Evolutionary conservation across 1,284 basidiomycete genomes (phyloP).

Genomic region (Quambalaria eucalypti): DNA sequence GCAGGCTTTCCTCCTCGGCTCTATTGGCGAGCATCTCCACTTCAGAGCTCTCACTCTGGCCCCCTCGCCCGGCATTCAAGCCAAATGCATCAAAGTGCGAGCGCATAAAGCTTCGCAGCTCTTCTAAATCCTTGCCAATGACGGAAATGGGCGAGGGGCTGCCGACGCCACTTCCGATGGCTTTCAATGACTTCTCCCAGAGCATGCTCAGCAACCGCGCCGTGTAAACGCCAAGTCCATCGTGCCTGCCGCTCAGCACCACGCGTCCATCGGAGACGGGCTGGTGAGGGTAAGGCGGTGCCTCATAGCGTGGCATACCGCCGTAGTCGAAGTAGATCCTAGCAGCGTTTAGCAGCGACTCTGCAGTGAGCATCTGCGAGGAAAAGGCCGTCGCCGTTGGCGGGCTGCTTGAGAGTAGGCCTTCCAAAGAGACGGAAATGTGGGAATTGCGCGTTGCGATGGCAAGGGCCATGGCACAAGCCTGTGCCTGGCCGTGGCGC

Average conservation of each 20-base stretch:
- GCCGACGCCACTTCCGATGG: background rate
- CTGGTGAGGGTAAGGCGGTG: conserved; percentile 12
- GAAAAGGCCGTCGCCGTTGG: background rate
- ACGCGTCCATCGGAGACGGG: conserved; percentile 55
- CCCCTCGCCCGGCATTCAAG: background rate
- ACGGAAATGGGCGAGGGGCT: background rate
- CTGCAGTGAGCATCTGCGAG: conserved; percentile 23
- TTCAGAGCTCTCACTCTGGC: conserved; percentile 1
- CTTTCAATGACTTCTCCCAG: conserved; percentile 57
- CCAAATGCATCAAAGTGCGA: background rate
- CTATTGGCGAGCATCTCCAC: conserved; percentile 41
- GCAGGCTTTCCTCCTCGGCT: conserved; percentile 72
- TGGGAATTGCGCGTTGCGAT: conserved; percentile 50
- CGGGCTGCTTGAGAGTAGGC: background rate
- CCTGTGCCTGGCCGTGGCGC: conserved; percentile 52
- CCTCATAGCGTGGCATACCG: conserved; percentile 13
- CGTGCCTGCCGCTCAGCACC: conserved; percentile 74
- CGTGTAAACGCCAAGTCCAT: conserved; percentile 80
- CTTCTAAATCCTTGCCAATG: background rate
- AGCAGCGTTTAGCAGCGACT: conserved; percentile 36
- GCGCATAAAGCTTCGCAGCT: background rate
- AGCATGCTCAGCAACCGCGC: conserved; percentile 73
- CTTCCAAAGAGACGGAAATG: conserved; percentile 9
- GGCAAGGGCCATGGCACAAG: conserved; percentile 81
- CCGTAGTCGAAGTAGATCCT: conserved; percentile 38